These are phyloP conservation scores for Eremothecium cymbalariae DNA, from an alignment of 1,139 yeast species.

Conservation along the genomic window DNA sequence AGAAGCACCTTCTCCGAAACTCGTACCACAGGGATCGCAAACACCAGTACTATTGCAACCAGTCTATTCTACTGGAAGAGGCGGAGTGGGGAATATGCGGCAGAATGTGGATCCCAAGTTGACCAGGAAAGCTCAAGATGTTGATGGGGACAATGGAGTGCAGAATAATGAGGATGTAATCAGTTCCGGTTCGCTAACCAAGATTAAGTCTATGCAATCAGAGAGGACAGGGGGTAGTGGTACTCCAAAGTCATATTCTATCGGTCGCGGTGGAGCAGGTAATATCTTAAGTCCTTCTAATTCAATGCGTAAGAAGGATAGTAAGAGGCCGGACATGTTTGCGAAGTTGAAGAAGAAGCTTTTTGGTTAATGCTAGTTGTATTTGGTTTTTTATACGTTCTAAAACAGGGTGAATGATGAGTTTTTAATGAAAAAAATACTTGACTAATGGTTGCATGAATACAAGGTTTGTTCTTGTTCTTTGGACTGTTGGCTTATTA, in stretches of 20 bases:
- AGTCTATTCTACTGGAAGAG: conserved; percentile 67
- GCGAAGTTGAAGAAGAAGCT: not conserved
- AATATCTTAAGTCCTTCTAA: conserved; percentile 33
- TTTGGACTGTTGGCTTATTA: too few relatives aligned
- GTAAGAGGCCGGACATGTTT: conserved; percentile 2
- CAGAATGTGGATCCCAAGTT: conserved; percentile 53
- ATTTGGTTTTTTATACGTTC: too few relatives aligned
- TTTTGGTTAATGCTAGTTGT: not conserved
- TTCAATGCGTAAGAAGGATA: conserved; percentile 14
- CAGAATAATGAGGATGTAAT: conserved; percentile 11
- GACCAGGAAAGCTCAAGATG: conserved; percentile 64
- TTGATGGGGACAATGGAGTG: conserved; percentile 38
- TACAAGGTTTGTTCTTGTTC: too few relatives aligned
- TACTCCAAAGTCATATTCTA: conserved; percentile 32
- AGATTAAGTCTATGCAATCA: conserved; percentile 6
- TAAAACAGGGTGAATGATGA: too few relatives aligned
- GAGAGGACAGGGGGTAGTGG: conserved; percentile 12
- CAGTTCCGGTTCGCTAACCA: conserved; percentile 3
- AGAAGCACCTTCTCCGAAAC: conserved; percentile 44
- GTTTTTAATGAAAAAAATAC: too few relatives aligned
- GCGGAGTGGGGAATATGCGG: conserved; percentile 76
- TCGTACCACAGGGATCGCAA: conserved; percentile 53
- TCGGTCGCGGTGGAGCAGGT: conserved; percentile 38
- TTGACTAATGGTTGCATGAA: too few relatives aligned
- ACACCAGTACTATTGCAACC: conserved; percentile 55